phyloP scores from a whole-genome alignment of 805 yeast genomes.

The Nadsonia fulvescens region DNA sequence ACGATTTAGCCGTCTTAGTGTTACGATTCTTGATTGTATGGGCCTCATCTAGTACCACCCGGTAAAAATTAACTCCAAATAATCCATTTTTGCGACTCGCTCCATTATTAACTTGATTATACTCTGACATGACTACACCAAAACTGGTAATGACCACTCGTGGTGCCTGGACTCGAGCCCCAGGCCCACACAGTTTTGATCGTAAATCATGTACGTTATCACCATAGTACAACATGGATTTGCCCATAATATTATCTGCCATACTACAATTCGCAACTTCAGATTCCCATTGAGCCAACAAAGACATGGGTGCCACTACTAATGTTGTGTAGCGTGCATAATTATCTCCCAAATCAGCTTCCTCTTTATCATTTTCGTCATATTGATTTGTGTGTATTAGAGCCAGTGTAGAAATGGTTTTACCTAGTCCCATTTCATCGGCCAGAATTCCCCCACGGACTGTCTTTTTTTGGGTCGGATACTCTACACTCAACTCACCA shows the following conservation, averaged over 20 bases:
- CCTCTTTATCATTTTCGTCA: constrained; percentile 4
- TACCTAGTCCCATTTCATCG: constrained; percentile 95
- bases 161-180: constrained; percentile 27
- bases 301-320: constrained; percentile 77
- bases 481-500: constrained; percentile 56
- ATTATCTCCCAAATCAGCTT: constrained; percentile 2
- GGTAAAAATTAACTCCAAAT: constrained; percentile 52
- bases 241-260: constrained; percentile 23
- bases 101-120: too few species aligned
- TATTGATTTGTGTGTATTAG: constrained; percentile 36
- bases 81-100: too few species aligned
- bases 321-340: constrained; percentile 53
- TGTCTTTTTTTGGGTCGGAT: constrained; percentile 43
- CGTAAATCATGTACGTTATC: constrained; percentile 34
- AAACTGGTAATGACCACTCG: constrained; percentile 66
- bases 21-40: constrained; percentile 69
- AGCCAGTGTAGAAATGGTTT: constrained; percentile 70
- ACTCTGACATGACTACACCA: constrained; percentile 72
- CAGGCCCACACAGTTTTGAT: constrained; percentile 23
- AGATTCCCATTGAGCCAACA: constrained; percentile 78
- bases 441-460: constrained; percentile 78
- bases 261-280: too few species aligned
- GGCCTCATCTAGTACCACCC: constrained; percentile 78
- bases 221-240: constrained; percentile 52
- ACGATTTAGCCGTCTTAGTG: constrained; percentile 64